Evolutionary conservation across 2,329 filamentous ascomycete species (phyloP).

Genomic region (Colletotrichum shisoi): DNA sequence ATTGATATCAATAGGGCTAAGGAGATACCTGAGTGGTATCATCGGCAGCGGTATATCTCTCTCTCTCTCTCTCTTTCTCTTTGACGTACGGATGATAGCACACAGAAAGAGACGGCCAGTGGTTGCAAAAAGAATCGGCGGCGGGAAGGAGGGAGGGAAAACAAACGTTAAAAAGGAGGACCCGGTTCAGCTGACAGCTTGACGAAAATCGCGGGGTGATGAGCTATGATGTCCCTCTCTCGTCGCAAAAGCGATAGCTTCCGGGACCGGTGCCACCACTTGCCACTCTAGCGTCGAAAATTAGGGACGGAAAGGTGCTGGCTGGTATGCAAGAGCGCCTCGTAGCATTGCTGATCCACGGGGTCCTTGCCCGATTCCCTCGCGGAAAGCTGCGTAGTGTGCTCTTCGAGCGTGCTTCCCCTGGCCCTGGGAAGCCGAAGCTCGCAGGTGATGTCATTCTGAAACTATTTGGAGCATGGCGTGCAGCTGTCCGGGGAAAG

Average conservation of each 20-base stretch:
- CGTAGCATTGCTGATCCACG: not conserved
- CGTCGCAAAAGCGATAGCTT: constrained; percentile 3
- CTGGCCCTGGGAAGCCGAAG: constrained; percentile 21
- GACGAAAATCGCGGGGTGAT: constrained; percentile 6
- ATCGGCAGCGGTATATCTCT: not conserved
- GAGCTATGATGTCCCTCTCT: constrained; percentile 27
- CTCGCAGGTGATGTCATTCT: constrained; percentile 39
- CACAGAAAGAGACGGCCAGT: not conserved
- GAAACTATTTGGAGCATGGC: constrained; percentile 35
- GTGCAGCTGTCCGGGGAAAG: constrained; percentile 35
- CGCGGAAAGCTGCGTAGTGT: not conserved
- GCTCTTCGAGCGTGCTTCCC: not conserved
- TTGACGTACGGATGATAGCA: not conserved
- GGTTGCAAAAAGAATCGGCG: not conserved
- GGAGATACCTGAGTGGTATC: not conserved
- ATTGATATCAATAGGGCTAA: not conserved
- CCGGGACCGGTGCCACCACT: not conserved
- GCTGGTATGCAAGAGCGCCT: not conserved
- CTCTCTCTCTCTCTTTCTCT: too few relatives aligned
- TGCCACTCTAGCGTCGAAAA: constrained; percentile 1
- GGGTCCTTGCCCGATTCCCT: not conserved
- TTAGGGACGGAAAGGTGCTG: constrained; percentile 1
- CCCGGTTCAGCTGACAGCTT: constrained; percentile 2
- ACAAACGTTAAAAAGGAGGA: constrained; percentile 28
- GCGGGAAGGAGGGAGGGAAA: constrained; percentile 14